These are phyloP conservation scores for Penicillium malachiteum DNA, from an alignment of 495 filamentous ascomycete genomes.

Conservation along the genomic window DNA sequence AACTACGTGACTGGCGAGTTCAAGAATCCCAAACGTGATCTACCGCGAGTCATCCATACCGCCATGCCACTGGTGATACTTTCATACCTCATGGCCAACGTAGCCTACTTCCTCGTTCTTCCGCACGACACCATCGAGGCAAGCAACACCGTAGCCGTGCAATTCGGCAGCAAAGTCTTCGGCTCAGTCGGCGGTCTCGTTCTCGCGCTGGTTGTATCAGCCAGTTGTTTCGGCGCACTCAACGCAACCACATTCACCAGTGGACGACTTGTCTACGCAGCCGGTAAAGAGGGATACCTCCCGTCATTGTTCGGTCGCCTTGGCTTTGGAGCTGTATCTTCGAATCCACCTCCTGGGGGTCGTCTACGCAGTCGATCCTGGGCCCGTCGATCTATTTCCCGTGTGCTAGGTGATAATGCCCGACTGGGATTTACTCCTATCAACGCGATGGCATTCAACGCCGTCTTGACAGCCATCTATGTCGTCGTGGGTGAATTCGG, in stretches of 20 bases:
- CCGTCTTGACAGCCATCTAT: constrained; percentile 67
- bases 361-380: constrained; percentile 58
- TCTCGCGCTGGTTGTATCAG: constrained; percentile 84
- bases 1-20: constrained; percentile 98
- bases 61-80: constrained; percentile 93
- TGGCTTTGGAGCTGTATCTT: constrained; percentile 54
- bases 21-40: constrained; percentile 82
- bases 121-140: constrained; percentile 75
- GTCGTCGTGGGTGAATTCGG: constrained; percentile 84
- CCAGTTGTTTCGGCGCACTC: constrained; percentile 85
- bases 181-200: constrained; percentile 77
- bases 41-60: constrained; percentile 93
- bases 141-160: constrained; percentile 88
- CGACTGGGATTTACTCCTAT: constrained; percentile 79
- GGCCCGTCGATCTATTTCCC: constrained; percentile 54
- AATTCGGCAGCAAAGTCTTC: constrained; percentile 89
- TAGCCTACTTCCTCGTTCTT: constrained; percentile 94
- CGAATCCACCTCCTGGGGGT: constrained; percentile 25
- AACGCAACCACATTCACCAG: constrained; percentile 95
- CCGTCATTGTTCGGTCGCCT: constrained; percentile 80
- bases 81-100: constrained; percentile 85
- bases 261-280: constrained; percentile 87
- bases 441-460: constrained; percentile 82
- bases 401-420: constrained; percentile 58
- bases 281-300: constrained; percentile 93